Evolutionary conservation across 2,329 filamentous ascomycete genomes (phyloP), one percentile per base, ranked within the genome.

Genomic region (Hymenoscyphus fructigenus): DNA sequence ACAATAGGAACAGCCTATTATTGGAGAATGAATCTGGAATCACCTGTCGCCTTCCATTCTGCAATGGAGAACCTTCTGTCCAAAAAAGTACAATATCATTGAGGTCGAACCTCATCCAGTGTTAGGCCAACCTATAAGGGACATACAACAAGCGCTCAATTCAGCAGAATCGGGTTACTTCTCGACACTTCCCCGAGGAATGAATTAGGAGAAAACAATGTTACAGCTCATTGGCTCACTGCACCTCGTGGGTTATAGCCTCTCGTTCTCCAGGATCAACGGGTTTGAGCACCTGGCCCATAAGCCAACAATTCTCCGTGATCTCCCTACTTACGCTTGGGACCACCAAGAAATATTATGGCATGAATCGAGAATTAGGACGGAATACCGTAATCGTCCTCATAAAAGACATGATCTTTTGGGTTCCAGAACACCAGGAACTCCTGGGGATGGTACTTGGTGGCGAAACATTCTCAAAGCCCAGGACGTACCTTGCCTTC

Each of bases 331-430:
- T n/a, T n/a, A n/a, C n/a, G n/a, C n/a, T n/a, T n/a, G n/a, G n/a
- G 77, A 83, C 64, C 70, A 86, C 12, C 83, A 84, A 1, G 28
- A 75, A 76, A 0, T 85, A 85, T 64, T 77, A 80, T 84, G 82
- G 82, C 77, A 81, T 65, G 83, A 85, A 65, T 82, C 81, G 0
- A 79, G 82, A 59, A 71, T 82, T 2, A 81, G 80, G 20, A 70
- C 73, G 14, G 77, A 79, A 17, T 79, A 80, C 2, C 70, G 82
- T 1, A 79, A 81, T 63, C 76, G 81, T 17, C 73, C 78, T 32
- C 78, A 78, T 62, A 78, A 78, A 1, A 78, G 81, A 17, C 79
- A 81, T 58, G 70, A 72, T 29, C 53, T 73, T 2, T 67, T 78
- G 0, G 76, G 78, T 0, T 68, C 68, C 5, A 62, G 58, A 0